Evolutionary conservation across 176 grass and related monocot species (phyloP).

Genomic region (Carex myosuroides): DNA sequence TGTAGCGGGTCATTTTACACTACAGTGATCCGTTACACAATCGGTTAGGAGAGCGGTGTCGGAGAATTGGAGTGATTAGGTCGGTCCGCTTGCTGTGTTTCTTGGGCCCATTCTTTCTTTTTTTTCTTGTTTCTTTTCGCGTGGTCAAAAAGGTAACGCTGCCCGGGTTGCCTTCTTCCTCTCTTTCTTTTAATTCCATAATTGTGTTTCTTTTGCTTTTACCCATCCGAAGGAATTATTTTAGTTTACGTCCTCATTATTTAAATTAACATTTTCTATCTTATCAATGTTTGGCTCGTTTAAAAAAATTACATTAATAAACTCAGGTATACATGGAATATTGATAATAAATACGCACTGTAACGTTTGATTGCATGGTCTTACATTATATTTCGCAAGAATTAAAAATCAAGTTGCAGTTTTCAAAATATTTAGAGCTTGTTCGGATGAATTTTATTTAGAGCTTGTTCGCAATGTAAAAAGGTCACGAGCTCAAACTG

Average conservation of each 20-base stretch:
- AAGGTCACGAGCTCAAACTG: no score
- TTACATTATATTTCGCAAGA: no score
- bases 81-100: not conserved
- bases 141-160: conserved; percentile 68
- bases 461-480: no score
- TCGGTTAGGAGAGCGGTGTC: not conserved
- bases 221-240: not conserved
- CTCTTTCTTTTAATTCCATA: conserved; percentile 5
- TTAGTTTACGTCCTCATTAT: not conserved
- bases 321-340: no score
- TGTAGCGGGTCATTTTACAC: not conserved
- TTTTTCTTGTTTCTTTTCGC: conserved; percentile 24
- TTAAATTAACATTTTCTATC: not conserved
- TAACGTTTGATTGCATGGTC: no score
- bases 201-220: not conserved
- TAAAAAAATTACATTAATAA: no score
- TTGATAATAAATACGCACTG: no score
- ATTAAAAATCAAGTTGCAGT: no score
- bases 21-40: not conserved
- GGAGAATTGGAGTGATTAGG: not conserved
- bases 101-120: not conserved
- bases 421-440: no score
- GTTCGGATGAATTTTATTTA: no score
- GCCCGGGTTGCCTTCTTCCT: conserved; percentile 35
- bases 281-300: not conserved